Conservation (phyloP, 2,329 filamentous ascomycete species). For the Monosporascus sp. region DNA sequence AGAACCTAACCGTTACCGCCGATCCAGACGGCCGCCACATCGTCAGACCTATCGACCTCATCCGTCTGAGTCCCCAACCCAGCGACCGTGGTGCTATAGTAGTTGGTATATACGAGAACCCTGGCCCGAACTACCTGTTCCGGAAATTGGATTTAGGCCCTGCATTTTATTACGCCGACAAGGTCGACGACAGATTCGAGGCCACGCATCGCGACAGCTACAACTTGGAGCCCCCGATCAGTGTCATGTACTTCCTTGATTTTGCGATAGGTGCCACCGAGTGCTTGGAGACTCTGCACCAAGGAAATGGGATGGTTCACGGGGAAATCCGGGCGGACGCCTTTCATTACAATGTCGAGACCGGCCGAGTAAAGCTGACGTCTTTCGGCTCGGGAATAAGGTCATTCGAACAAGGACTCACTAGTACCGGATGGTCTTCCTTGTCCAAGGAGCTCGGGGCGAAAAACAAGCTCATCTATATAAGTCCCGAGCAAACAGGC, state of each 20-base stretch:
- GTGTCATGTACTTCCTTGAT: slow-evolving; percentile 73
- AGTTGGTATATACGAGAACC: slow-evolving; percentile 75
- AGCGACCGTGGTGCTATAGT: slow-evolving; percentile 68
- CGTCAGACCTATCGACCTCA: slow-evolving; percentile 72
- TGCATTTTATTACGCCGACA: slow-evolving; percentile 57
- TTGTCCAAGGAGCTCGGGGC: slow-evolving; percentile 80
- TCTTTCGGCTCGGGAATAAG: slow-evolving; percentile 83
- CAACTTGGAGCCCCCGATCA: slow-evolving; percentile 54
- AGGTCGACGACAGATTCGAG: slow-evolving; percentile 46
- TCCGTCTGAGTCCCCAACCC: slow-evolving; percentile 62
- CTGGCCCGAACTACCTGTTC: slow-evolving; percentile 67
- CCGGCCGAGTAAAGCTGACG: slow-evolving; percentile 68
- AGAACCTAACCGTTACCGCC: slow-evolving; percentile 62
- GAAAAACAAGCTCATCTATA: slow-evolving; percentile 84
- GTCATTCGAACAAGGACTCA: slow-evolving; percentile 85
- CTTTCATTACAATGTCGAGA: slow-evolving; percentile 76
- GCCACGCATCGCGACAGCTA: slow-evolving; percentile 39
- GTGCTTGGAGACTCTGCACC: slow-evolving; percentile 86
- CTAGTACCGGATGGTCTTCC: slow-evolving; percentile 78
- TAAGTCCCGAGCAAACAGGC: slow-evolving; percentile 91
- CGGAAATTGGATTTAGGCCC: slow-evolving; percentile 74
- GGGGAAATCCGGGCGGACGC: slow-evolving; percentile 88
- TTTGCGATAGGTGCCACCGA: slow-evolving; percentile 86
- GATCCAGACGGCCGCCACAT: slow-evolving; percentile 74
- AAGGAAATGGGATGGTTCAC: slow-evolving; percentile 79